Percentiles rank a stretch among this genome's conserved stretches.
phyloP scores from a whole-genome alignment of 148 eudicot species.

The Rhododendron ovatum region DNA sequence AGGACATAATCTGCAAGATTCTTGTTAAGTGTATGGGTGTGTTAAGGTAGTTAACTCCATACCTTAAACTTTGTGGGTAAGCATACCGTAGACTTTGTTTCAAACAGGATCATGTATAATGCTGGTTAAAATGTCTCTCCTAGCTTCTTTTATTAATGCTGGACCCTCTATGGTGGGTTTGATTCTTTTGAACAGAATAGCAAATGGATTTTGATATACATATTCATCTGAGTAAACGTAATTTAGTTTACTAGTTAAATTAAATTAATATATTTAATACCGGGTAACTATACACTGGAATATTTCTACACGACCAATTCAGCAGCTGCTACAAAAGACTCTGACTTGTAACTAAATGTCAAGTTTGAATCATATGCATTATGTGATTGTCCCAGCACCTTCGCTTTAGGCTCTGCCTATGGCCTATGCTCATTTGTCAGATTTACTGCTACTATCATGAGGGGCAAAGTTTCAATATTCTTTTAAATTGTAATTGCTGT shows the following conservation, averaged over 20 bases:
- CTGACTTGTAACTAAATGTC: background rate
- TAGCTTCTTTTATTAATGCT: background rate
- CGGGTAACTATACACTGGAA: background rate
- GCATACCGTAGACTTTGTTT: background rate
- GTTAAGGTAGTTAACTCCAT: background rate
- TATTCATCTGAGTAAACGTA: background rate
- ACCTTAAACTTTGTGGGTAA: background rate
- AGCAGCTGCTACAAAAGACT: too few relatives aligned
- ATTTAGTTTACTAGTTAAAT: too few relatives aligned
- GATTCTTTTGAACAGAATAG: background rate
- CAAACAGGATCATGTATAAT: background rate
- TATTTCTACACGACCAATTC: background rate
- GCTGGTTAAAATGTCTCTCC: background rate
- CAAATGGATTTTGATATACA: background rate
- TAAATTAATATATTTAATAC: too few relatives aligned
- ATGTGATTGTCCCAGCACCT: background rate
- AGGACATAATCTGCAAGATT: background rate
- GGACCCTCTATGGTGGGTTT: background rate
- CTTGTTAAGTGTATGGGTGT: background rate
- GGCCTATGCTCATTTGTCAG: background rate
- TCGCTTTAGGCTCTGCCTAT: background rate
- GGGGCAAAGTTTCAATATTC: background rate
- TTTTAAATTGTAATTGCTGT: background rate
- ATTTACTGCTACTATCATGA: background rate
- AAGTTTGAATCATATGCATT: background rate